Percentiles rank a stretch among this genome's conserved stretches.
phyloP scores from a whole-genome alignment of 108 stramenopile species.

The Cylindrotheca fusiformis region DNA sequence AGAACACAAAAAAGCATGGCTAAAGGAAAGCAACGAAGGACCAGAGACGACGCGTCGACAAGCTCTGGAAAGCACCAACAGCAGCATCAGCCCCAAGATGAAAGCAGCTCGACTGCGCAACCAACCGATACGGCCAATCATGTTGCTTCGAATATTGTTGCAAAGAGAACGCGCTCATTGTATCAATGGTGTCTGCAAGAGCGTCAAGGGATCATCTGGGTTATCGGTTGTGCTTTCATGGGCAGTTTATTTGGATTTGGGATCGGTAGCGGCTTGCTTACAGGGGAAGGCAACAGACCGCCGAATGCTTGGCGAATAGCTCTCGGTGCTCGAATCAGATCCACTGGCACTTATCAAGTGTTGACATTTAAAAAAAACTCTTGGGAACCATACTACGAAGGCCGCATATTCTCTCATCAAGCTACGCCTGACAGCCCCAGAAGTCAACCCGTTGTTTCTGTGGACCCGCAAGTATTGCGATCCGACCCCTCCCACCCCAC shows the following conservation, averaged over 20 bases:
- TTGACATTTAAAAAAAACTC: slow-evolving; percentile 9
- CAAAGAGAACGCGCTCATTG: slow-evolving; percentile 3
- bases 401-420: neutral
- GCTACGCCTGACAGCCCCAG: neutral
- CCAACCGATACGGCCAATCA: neutral
- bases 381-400: slow-evolving; percentile 7
- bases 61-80: neutral
- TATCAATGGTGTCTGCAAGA: slow-evolving; percentile 47
- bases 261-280: slow-evolving; percentile 56
- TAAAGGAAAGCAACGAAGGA: slow-evolving; percentile 4
- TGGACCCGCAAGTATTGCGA: slow-evolving; percentile 4
- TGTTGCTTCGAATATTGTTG: too few species aligned
- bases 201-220: slow-evolving; percentile 55
- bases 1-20: slow-evolving; percentile 11
- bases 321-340: slow-evolving; percentile 43
- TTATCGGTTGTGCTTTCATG: slow-evolving; percentile 44
- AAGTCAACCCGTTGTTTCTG: slow-evolving; percentile 2
- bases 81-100: neutral
- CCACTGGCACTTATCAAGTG: slow-evolving; percentile 24
- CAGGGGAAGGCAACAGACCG: slow-evolving; percentile 32
- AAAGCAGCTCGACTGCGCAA: neutral
- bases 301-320: slow-evolving; percentile 45
- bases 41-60: slow-evolving; percentile 7
- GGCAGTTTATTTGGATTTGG: slow-evolving; percentile 60
- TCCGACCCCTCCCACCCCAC: slow-evolving; percentile 59